These are phyloP conservation scores for Paxillus involutus DNA, from an alignment of 768 basidiomycete genomes.

Conservation along the genomic window DNA sequence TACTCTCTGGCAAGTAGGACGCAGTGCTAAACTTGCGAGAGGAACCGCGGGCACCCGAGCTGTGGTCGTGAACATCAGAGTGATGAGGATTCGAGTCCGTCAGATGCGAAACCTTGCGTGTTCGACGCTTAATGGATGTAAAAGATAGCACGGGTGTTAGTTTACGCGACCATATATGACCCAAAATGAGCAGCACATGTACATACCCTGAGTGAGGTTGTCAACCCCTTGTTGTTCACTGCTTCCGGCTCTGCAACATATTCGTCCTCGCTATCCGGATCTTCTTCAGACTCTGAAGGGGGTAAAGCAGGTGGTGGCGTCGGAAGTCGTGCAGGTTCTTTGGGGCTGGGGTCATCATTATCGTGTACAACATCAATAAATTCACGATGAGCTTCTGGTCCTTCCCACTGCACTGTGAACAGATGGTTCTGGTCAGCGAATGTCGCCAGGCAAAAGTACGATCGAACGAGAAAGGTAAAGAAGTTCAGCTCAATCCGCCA, in stretches of 20 bases:
- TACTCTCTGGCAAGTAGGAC: conserved; percentile 19
- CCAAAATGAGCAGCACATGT: conserved; percentile 2
- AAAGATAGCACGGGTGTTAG: conserved; percentile 13
- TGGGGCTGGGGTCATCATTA: conserved; percentile 18
- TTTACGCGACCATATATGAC: conserved; percentile 4
- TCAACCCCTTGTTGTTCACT: conserved; percentile 32
- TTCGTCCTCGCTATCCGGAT: conserved; percentile 66
- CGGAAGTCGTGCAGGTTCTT: conserved; percentile 10
- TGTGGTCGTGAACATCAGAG: conserved; percentile 32
- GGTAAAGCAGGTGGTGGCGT: conserved; percentile 32
- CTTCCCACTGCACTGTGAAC: conserved; percentile 72
- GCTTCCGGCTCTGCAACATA: conserved; percentile 52
- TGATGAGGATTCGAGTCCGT: conserved; percentile 40
- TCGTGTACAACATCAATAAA: conserved; percentile 20
- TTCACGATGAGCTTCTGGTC: conserved; percentile 56
- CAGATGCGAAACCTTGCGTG: conserved; percentile 38
- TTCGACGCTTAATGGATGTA: conserved; percentile 39
- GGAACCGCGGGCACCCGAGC: not conserved
- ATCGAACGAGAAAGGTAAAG: conserved; percentile 12
- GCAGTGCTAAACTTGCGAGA: conserved; percentile 16
- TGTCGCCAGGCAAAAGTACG: conserved; percentile 11
- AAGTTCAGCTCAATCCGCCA: conserved; percentile 5
- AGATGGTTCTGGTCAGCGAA: conserved; percentile 30
- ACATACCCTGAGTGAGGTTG: conserved; percentile 44
- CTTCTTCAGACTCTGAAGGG: conserved; percentile 48